Percentiles rank a stretch among this genome's conserved stretches.
Conservation (phyloP, 2,329 filamentous ascomycete genomes). For the Ceratocystiopsis minuta region DNA sequence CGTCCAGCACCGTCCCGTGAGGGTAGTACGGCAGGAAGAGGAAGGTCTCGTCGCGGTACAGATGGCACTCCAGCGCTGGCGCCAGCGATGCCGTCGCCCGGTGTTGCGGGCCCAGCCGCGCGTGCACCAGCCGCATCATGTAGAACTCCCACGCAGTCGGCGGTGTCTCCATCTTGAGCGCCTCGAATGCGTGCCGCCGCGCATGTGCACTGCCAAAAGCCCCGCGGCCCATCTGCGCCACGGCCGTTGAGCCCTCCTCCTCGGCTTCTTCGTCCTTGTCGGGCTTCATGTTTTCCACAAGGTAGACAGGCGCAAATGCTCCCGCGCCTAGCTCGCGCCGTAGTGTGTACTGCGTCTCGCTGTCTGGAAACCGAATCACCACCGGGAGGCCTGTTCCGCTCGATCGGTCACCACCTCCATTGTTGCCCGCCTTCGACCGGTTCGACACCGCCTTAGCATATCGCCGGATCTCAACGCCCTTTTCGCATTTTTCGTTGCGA, state of each 20-base stretch:
- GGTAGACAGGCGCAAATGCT: slow-evolving; percentile 87
- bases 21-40: slow-evolving; percentile 73
- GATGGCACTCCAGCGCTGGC: slow-evolving; percentile 72
- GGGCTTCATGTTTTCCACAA: slow-evolving; percentile 55
- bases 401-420: slow-evolving; percentile 31
- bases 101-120: slow-evolving; percentile 51
- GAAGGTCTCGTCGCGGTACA: slow-evolving; percentile 81
- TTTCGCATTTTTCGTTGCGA: slow-evolving; percentile 42
- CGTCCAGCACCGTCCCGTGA: slow-evolving; percentile 84
- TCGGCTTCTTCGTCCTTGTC: slow-evolving; percentile 23
- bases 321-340: slow-evolving; percentile 79
- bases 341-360: slow-evolving; percentile 52
- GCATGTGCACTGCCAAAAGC: slow-evolving; percentile 33
- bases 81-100: slow-evolving; percentile 64
- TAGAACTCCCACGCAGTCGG: slow-evolving; percentile 91
- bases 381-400: slow-evolving; percentile 41
- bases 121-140: slow-evolving; percentile 71
- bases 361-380: slow-evolving; percentile 48
- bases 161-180: slow-evolving; percentile 85
- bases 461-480: slow-evolving; percentile 60
- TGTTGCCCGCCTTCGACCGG: slow-evolving; percentile 36
- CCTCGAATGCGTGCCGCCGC: slow-evolving; percentile 48
- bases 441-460: slow-evolving; percentile 53
- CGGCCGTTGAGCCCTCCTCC: slow-evolving; percentile 21
- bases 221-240: slow-evolving; percentile 38